These are phyloP conservation scores for Porphyrellus sp. DNA, from an alignment of 1,284 basidiomycete genomes.

Conservation along the genomic window DNA sequence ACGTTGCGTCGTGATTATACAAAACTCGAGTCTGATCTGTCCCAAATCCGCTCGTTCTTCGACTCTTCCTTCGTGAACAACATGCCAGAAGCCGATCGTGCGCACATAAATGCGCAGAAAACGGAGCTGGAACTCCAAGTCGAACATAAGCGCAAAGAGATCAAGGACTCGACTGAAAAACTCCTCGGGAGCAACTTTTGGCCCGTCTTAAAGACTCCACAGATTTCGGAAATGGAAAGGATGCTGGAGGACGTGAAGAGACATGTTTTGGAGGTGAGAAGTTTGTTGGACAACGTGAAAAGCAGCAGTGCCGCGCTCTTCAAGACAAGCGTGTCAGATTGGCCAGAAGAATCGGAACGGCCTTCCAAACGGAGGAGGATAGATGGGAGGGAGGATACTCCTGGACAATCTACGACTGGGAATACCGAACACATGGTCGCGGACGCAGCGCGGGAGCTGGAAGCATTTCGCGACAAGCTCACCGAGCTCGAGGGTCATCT, in stretches of 20 bases:
- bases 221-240: constrained; percentile 29
- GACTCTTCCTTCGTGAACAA: constrained; percentile 18
- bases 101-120: constrained; percentile 19
- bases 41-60: constrained; percentile 20
- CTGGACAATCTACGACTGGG: constrained; percentile 8
- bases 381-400: constrained; percentile 17
- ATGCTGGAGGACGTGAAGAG: constrained; percentile 26
- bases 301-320: constrained; percentile 23
- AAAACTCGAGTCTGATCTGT: constrained; percentile 31
- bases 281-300: constrained; percentile 26
- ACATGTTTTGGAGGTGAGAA: constrained; percentile 28
- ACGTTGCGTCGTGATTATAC: constrained; percentile 30
- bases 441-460: constrained; percentile 32
- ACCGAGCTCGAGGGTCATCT: constrained; percentile 39
- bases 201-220: constrained; percentile 28
- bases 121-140: constrained; percentile 23
- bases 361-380: constrained; percentile 42
- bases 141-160: constrained; percentile 29
- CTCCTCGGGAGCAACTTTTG: constrained; percentile 30
- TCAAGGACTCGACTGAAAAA: constrained; percentile 29
- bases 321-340: constrained; percentile 15
- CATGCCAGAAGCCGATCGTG: constrained; percentile 18
- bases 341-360: constrained; percentile 24
- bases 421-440: constrained; percentile 12
- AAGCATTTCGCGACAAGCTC: constrained; percentile 41